These are phyloP conservation scores for Cyathus striatus DNA, from an alignment of 768 basidiomycete species.

Conservation along the genomic window DNA sequence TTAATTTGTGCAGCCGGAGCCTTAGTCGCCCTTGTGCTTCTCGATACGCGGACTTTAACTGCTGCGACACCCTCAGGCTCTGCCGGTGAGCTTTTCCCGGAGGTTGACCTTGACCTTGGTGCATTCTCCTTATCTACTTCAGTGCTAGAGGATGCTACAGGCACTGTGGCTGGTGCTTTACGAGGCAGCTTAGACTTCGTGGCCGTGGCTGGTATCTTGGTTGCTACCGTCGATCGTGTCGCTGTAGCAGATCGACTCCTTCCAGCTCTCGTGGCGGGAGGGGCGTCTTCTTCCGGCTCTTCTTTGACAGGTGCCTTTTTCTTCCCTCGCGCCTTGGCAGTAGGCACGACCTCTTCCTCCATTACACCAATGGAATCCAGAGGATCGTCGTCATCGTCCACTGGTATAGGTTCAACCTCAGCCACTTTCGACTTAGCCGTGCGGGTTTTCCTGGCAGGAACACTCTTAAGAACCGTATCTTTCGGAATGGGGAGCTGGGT, in stretches of 20 bases:
- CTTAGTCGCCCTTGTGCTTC: conserved; percentile 20
- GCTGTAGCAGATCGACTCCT: background rate
- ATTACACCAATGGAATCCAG: conserved; percentile 15
- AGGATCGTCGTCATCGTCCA: conserved; percentile 14
- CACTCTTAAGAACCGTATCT: conserved; percentile 9
- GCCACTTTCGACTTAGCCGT: conserved; percentile 12
- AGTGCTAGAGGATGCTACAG: conserved; percentile 18
- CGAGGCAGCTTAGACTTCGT: conserved; percentile 14
- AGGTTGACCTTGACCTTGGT: conserved; percentile 16
- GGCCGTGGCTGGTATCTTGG: conserved; percentile 2
- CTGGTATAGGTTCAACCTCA: conserved; percentile 8
- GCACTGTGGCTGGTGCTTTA: conserved; percentile 30
- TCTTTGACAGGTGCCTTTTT: conserved; percentile 23
- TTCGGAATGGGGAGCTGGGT: conserved; percentile 6
- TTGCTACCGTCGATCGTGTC: too few species aligned
- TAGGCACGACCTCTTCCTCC: conserved; percentile 5
- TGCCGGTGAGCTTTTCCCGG: conserved; percentile 1
- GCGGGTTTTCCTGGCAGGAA: conserved; percentile 6
- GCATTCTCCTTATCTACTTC: conserved; percentile 37
- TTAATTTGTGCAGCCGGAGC: conserved; percentile 15
- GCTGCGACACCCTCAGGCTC: conserved; percentile 20
- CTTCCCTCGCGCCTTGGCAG: conserved; percentile 11
- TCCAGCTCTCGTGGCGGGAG: background rate
- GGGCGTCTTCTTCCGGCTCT: conserved; percentile 1
- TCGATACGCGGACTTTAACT: conserved; percentile 30